phyloP scores from a whole-genome alignment of 768 basidiomycete species.

The Lactifluus subvellereus region DNA sequence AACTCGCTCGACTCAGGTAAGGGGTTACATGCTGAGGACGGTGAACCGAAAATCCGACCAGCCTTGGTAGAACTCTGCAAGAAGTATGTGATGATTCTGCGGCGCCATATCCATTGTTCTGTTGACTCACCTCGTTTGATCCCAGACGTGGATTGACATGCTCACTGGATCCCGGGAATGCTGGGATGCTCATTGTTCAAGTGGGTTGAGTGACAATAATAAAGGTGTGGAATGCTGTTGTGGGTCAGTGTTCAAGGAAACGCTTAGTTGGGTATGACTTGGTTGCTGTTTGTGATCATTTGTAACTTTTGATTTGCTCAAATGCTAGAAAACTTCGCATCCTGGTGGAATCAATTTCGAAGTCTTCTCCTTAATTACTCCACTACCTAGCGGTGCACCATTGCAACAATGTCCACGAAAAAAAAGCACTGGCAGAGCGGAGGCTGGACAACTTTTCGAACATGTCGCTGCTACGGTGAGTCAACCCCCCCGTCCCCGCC shows the following conservation, averaged over 20 bases:
- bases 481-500: not conserved
- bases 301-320: too few relatives aligned
- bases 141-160: not conserved
- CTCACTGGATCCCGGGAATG: slow-evolving; percentile 1
- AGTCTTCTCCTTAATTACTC: too few relatives aligned
- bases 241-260: too few relatives aligned
- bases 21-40: slow-evolving; percentile 4
- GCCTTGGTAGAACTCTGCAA: slow-evolving; percentile 1
- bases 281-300: too few relatives aligned
- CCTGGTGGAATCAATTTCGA: too few relatives aligned
- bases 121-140: not conserved
- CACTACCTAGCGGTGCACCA: too few relatives aligned
- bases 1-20: not conserved
- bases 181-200: slow-evolving; percentile 5
- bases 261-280: not conserved
- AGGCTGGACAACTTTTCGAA: too few relatives aligned
- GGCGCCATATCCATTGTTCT: not conserved
- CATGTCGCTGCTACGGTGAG: slow-evolving; percentile 38
- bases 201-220: not conserved
- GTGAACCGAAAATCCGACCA: slow-evolving; percentile 8
- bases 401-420: too few relatives aligned
- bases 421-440: too few relatives aligned
- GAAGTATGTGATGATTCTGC: not conserved
- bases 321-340: too few relatives aligned
- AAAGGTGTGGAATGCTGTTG: not conserved